Evolutionary conservation across 2,329 filamentous ascomycete species (phyloP).

Genomic region (Colletotrichum sp.): DNA sequence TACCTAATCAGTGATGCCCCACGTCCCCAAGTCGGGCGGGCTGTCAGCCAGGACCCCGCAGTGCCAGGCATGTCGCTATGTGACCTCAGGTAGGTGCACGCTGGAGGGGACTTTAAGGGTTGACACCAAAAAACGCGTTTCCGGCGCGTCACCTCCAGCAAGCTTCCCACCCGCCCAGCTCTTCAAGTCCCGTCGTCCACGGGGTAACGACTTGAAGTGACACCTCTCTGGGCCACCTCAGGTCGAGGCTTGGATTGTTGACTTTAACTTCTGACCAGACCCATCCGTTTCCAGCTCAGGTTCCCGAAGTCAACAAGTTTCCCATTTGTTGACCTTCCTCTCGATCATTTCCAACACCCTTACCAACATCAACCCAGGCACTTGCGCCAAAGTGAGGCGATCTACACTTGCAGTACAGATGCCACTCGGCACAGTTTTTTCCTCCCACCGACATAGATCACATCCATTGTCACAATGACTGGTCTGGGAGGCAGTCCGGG

Average conservation of each 20-base stretch:
- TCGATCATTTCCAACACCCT: neutral
- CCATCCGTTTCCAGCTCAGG: neutral
- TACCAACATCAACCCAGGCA: neutral
- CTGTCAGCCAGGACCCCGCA: constrained; percentile 11
- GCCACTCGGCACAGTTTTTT: neutral
- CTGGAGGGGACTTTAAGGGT: neutral
- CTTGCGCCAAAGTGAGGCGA: neutral
- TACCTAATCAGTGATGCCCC: neutral
- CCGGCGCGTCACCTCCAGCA: neutral
- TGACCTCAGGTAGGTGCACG: neutral
- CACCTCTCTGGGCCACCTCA: neutral
- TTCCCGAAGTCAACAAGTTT: neutral
- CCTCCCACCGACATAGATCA: neutral
- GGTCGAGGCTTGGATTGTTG: neutral
- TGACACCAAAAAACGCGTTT: constrained; percentile 10
- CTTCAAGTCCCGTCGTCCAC: neutral
- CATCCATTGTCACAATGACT: neutral
- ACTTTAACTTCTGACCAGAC: neutral
- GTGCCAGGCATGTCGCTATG: neutral
- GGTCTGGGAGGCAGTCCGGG: neutral
- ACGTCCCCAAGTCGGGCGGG: neutral
- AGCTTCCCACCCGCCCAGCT: neutral
- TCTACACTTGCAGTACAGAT: neutral
- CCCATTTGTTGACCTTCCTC: neutral
- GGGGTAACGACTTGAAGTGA: neutral